phyloP scores from a whole-genome alignment of 192 early-diverging fungal genomes.

The Coemansia sp. region DNA sequence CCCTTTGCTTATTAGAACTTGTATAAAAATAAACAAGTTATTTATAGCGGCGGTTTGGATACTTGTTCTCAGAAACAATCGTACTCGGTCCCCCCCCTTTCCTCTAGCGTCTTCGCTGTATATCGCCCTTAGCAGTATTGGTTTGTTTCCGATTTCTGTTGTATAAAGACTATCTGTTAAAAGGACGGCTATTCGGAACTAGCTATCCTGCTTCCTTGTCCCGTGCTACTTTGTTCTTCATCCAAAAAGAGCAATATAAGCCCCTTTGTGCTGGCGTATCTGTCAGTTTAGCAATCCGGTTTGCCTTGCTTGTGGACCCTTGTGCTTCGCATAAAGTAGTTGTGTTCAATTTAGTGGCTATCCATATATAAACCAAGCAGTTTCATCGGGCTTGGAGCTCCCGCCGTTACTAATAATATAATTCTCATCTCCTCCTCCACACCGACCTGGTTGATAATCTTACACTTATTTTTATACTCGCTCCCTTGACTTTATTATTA shows the following conservation, averaged over 20 bases:
- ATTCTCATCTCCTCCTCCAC: neutral
- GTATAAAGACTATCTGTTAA: constrained; percentile 6
- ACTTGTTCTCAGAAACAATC: neutral
- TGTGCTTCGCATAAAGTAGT: neutral
- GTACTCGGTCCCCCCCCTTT: neutral
- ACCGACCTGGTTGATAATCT: neutral
- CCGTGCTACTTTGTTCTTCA: neutral
- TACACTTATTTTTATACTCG: neutral
- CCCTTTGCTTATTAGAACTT: neutral
- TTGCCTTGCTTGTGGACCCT: neutral
- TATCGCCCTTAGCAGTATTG: neutral
- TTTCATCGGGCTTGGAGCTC: neutral
- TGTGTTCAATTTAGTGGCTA: neutral
- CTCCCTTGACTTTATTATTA: neutral
- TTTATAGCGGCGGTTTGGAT: neutral
- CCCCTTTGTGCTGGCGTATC: neutral
- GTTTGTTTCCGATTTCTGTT: neutral
- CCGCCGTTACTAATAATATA: constrained; percentile 1
- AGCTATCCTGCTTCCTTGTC: neutral
- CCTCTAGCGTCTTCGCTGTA: neutral
- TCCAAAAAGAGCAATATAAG: neutral
- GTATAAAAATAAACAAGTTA: constrained; percentile 4
- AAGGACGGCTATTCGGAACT: neutral
- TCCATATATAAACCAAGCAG: constrained; percentile 3
- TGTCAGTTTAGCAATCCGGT: neutral